Percentiles rank a stretch among this genome's conserved stretches.
Conservation (phyloP, 2,329 filamentous ascomycete species). For the Fusarium setosum region DNA sequence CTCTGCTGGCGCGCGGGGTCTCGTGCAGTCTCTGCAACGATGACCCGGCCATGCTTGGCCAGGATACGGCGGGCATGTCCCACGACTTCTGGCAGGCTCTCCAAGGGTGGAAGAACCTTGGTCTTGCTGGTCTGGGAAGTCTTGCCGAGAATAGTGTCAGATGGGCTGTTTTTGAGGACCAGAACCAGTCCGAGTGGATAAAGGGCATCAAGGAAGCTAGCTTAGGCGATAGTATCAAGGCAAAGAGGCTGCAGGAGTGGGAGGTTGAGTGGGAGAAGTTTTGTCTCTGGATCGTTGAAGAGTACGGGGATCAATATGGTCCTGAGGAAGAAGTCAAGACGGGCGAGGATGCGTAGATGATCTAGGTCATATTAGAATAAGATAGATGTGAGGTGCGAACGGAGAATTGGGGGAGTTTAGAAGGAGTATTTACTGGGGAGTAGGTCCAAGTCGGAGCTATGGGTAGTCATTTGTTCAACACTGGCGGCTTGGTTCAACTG, state of each 20-base stretch:
- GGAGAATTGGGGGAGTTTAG: background rate
- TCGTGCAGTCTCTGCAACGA: slow-evolving; percentile 89
- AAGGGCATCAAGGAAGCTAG: slow-evolving; percentile 79
- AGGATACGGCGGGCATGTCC: slow-evolving; percentile 83
- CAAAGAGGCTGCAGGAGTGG: slow-evolving; percentile 81
- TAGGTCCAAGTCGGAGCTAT: background rate
- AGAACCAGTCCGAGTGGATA: slow-evolving; percentile 76
- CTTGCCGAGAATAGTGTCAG: slow-evolving; percentile 93
- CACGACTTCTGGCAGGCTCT: slow-evolving; percentile 96
- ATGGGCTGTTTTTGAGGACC: slow-evolving; percentile 91
- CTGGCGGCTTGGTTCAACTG: slow-evolving; percentile 20
- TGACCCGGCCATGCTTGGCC: slow-evolving; percentile 88
- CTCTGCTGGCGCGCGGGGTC: slow-evolving; percentile 86
- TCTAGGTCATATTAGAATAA: background rate
- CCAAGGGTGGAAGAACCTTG: slow-evolving; percentile 92
- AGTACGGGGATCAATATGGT: slow-evolving; percentile 76
- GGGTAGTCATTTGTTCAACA: slow-evolving; percentile 26
- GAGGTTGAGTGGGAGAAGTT: slow-evolving; percentile 86
- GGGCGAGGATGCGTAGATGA: background rate
- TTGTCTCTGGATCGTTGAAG: slow-evolving; percentile 88
- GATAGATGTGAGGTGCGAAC: slow-evolving; percentile 5
- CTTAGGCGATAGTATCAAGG: slow-evolving; percentile 77
- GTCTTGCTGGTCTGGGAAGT: slow-evolving; percentile 84
- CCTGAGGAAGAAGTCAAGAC: slow-evolving; percentile 24
- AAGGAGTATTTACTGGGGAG: slow-evolving; percentile 12